A percentile compares a stretch with the other conserved stretches of the same genome.
Conservation (phyloP, 1,139 yeast species). For the Candida sanyaensis region DNA sequence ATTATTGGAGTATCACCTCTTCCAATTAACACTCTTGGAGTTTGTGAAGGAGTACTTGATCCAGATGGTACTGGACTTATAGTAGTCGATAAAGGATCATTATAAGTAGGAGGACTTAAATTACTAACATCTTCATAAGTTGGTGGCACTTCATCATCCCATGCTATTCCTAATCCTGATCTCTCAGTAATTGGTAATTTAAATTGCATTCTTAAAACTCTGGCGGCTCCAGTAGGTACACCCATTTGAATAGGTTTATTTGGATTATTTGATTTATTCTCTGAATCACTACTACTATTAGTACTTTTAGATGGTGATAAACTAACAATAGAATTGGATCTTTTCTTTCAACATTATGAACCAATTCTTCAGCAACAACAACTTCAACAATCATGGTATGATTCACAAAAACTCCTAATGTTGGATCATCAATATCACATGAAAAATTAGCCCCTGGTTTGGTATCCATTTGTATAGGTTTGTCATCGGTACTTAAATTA, state of each 20-base stretch:
- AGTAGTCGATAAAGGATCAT: slow-evolving; percentile 28
- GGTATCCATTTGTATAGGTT: slow-evolving; percentile 23
- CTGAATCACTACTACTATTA: neutral
- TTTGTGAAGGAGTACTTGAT: slow-evolving; percentile 15
- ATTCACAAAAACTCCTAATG: slow-evolving; percentile 70
- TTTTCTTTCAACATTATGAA: slow-evolving; percentile 35
- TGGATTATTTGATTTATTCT: slow-evolving; percentile 4
- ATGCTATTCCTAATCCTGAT: slow-evolving; percentile 92
- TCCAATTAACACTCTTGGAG: slow-evolving; percentile 48
- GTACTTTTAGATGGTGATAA: slow-evolving; percentile 28
- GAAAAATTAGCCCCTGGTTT: slow-evolving; percentile 60
- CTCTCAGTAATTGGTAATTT: slow-evolving; percentile 79
- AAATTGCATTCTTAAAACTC: slow-evolving; percentile 94
- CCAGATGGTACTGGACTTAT: slow-evolving; percentile 10
- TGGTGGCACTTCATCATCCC: slow-evolving; percentile 99
- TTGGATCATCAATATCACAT: slow-evolving; percentile 83
- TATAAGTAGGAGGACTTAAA: slow-evolving; percentile 83
- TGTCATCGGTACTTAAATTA: slow-evolving; percentile 29
- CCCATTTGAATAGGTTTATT: slow-evolving; percentile 25
- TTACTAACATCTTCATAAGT: slow-evolving; percentile 83
- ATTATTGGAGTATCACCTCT: slow-evolving; percentile 43
- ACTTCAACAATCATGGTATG: slow-evolving; percentile 83
- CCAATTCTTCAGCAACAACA: slow-evolving; percentile 88
- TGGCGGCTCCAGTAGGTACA: slow-evolving; percentile 90
- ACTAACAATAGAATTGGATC: slow-evolving; percentile 16